These are phyloP conservation scores for Usnea hakonensis DNA, from an alignment of 495 filamentous ascomycete species.

Conservation along the genomic window DNA sequence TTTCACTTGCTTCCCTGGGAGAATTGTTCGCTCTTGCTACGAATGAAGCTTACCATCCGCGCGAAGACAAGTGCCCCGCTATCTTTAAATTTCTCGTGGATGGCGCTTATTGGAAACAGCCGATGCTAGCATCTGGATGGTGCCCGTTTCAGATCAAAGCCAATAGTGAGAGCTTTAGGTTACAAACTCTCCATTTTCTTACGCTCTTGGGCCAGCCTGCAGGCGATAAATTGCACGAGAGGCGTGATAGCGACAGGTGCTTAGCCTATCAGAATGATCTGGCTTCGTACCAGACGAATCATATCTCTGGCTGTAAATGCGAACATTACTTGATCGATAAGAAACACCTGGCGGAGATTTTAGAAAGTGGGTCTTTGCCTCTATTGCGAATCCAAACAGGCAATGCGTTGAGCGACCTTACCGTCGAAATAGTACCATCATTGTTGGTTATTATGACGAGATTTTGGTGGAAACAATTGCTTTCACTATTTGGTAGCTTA, in stretches of 20 bases:
- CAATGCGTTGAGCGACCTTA: neutral
- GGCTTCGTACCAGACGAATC: neutral
- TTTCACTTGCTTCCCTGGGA: slow-evolving; percentile 10
- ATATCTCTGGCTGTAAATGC: slow-evolving; percentile 2
- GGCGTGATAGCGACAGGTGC: neutral
- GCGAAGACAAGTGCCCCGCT: slow-evolving; percentile 1
- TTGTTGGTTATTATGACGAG: too few relatives aligned
- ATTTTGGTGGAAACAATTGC: too few relatives aligned
- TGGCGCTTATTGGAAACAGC: neutral
- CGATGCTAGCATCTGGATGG: slow-evolving; percentile 4
- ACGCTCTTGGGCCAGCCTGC: neutral
- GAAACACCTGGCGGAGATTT: neutral
- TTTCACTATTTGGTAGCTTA: too few relatives aligned
- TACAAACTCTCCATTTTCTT: slow-evolving; percentile 12
- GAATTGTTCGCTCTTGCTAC: neutral
- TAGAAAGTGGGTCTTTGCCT: slow-evolving; percentile 2
- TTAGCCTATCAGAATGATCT: slow-evolving; percentile 7
- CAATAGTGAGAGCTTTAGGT: neutral
- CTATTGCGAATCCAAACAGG: slow-evolving; percentile 4
- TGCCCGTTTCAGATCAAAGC: neutral
- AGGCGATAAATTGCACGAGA: neutral
- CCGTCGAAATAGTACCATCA: neutral
- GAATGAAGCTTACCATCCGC: slow-evolving; percentile 1
- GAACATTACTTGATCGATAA: neutral
- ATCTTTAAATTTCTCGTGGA: neutral